These are phyloP conservation scores for Zea mays DNA, from an alignment of 176 grass and related monocot genomes.

Conservation along the genomic window DNA sequence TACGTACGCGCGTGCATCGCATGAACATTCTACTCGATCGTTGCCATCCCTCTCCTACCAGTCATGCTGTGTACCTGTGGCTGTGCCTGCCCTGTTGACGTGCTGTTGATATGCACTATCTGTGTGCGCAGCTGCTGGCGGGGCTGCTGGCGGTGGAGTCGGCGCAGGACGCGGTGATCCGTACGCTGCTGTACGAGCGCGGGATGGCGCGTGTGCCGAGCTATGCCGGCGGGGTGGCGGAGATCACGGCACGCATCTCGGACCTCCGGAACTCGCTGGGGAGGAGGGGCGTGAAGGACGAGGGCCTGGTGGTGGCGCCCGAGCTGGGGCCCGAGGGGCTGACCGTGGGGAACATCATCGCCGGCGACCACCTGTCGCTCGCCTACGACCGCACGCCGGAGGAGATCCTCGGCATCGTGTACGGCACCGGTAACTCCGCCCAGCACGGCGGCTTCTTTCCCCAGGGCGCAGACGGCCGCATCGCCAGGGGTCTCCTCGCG, in stretches of 20 bases:
- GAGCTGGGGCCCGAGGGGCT: slow-evolving; percentile 56
- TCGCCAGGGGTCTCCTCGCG: slow-evolving; percentile 43
- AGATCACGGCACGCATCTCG: slow-evolving; percentile 70
- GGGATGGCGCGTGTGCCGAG: slow-evolving; percentile 46
- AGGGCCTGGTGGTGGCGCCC: slow-evolving; percentile 59
- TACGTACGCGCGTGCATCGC: not conserved
- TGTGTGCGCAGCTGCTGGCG: slow-evolving; percentile 54
- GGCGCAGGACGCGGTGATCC: slow-evolving; percentile 88
- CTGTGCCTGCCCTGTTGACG: too few relatives aligned
- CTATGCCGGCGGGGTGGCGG: slow-evolving; percentile 61
- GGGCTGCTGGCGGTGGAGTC: slow-evolving; percentile 82
- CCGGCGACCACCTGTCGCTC: slow-evolving; percentile 69
- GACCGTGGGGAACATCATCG: slow-evolving; percentile 68
- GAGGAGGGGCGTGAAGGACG: slow-evolving; percentile 62
- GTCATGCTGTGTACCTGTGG: too few relatives aligned
- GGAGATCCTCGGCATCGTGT: slow-evolving; percentile 83
- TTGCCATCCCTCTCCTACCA: not conserved
- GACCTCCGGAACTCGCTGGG: slow-evolving; percentile 69
- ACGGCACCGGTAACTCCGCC: slow-evolving; percentile 58
- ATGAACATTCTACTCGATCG: slow-evolving; percentile 21
- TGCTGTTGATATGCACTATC: too few relatives aligned
- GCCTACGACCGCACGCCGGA: slow-evolving; percentile 66
- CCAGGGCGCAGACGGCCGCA: slow-evolving; percentile 56
- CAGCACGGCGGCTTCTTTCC: slow-evolving; percentile 82
- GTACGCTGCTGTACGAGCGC: slow-evolving; percentile 65